Evolutionary conservation across 257 asterid species (phyloP), one percentile per base, ranked within the genome.

Genomic region (Nyctanthes arbortristis): DNA sequence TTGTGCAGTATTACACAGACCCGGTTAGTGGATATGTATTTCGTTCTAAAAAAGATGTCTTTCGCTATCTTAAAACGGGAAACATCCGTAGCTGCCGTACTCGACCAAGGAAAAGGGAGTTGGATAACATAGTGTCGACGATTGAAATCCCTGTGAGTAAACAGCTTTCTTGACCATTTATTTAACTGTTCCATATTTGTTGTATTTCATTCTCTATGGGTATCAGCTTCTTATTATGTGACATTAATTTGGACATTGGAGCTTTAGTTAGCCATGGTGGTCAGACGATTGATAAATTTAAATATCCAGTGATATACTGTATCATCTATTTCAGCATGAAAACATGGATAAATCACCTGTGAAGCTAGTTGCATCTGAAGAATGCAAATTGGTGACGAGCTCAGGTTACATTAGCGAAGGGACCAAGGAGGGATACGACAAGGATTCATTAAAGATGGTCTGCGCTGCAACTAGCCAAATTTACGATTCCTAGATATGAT

Each of bases 1-100:
- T 43, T 64, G 63, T 68, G 79, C 90, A 91, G 96, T 87, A 29
- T 45, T 90, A 83, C 79, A 75, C 74, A 4, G 97, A 91, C 72
- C 90, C 89, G 11, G 66, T 62, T 49, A 83, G 82, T 61, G 92
- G 92, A 63, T 88, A 84, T 58, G 73, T 61, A 31, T 87, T 91
- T 45, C 84, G 80, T 55, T 88, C 97, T 49, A 88, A 85, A 77
- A 70, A 39, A 67, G 97, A 88, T 78, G 96, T 67, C 39, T 40
- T 76, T 61, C 88, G 97, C 64, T 91, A 76, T 78, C 75, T 88
- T 72, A 67, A 75, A 65, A 84, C 84, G 49, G 80, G 84, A 4
- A 86, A 87, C 57, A 85, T 87, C 55, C 0, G 58, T 47, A 63
- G 36, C 59, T 91, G 97, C 45, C 78, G 63, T 56, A 56, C 67